Evolutionary conservation across 805 yeast species (phyloP).

Genomic region (Cyberlindnera mrakii): DNA sequence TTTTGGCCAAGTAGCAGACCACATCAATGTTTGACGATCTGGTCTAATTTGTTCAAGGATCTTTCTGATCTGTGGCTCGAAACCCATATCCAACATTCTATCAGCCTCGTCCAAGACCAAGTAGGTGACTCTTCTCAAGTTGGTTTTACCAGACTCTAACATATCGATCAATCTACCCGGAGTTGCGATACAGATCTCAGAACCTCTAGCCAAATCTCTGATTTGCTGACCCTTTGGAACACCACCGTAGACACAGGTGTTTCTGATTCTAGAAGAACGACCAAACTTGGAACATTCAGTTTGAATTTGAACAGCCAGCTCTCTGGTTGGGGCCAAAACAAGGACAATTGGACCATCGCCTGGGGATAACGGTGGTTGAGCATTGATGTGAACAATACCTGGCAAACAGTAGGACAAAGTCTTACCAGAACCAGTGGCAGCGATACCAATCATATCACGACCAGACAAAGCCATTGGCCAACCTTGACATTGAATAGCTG

Average conservation of each 20-base stretch:
- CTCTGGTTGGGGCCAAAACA: conserved; percentile 98
- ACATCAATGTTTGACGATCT: conserved; percentile 98
- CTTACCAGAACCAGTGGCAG: conserved; percentile 99
- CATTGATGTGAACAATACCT: conserved; percentile 94
- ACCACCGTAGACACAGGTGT: conserved; percentile 98
- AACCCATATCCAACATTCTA: conserved; percentile 99
- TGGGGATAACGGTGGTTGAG: conserved; percentile 86
- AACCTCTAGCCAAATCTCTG: conserved; percentile 92
- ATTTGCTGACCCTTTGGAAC: conserved; percentile 97
- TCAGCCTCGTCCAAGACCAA: conserved; percentile 98
- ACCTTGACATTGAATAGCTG: conserved; percentile 98
- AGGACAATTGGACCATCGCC: conserved; percentile 98
- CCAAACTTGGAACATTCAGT: conserved; percentile 95
- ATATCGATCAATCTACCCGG: conserved; percentile 98
- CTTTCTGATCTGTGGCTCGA: conserved; percentile 98
- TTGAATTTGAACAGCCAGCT: conserved; percentile 96
- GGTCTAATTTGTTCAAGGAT: conserved; percentile 98
- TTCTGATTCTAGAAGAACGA: conserved; percentile 84
- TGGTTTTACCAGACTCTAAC: conserved; percentile 93
- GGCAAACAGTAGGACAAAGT: conserved; percentile 96
- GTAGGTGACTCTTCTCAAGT: conserved; percentile 92
- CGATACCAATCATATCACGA: conserved; percentile 98
- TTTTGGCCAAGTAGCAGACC: conserved; percentile 99
- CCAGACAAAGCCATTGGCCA: conserved; percentile 99
- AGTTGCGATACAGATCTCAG: conserved; percentile 94